Evolutionary conservation across 139 green algal genomes (phyloP).

Genomic region (Closterium sp.): DNA sequence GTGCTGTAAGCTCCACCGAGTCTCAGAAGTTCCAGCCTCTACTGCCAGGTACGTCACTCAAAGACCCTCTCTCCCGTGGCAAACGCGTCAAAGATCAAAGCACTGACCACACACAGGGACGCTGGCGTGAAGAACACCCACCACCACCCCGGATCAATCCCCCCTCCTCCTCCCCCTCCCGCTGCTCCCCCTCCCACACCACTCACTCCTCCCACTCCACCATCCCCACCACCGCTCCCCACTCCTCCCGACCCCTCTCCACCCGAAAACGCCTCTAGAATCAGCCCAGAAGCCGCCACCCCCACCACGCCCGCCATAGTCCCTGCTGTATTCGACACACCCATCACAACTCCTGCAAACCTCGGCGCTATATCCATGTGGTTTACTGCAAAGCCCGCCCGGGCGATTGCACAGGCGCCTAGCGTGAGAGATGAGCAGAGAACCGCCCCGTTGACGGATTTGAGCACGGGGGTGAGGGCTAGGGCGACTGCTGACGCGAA

Average conservation of each 20-base stretch:
- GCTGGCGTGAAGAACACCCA: conserved; percentile 64
- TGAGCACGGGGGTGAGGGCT: conserved; percentile 49
- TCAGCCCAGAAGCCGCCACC: conserved; percentile 80
- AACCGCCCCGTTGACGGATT: conserved; percentile 47
- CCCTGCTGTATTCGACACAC: conserved; percentile 84
- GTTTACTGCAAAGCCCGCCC: conserved; percentile 90
- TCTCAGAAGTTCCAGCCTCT: too few species aligned
- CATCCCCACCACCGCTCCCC: too few species aligned
- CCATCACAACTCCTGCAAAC: conserved; percentile 94
- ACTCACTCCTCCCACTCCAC: neutral
- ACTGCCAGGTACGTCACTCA: conserved; percentile 5
- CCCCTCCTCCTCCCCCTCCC: neutral
- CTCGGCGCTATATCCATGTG: conserved; percentile 89
- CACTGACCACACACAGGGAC: conserved; percentile 63
- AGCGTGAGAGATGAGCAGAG: conserved; percentile 57
- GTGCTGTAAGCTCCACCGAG: too few species aligned
- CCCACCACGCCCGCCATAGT: conserved; percentile 85
- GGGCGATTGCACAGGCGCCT: conserved; percentile 64
- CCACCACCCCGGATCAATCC: conserved; percentile 12
- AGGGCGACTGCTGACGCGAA: conserved; percentile 32
- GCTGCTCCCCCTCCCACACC: neutral
- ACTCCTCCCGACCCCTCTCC: conserved; percentile 47
- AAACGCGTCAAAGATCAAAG: conserved; percentile 72
- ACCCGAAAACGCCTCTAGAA: conserved; percentile 70
- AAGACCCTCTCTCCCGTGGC: conserved; percentile 68